Evolutionary conservation across 768 basidiomycete species (phyloP).

Genomic region (Boletus reticulatus): DNA sequence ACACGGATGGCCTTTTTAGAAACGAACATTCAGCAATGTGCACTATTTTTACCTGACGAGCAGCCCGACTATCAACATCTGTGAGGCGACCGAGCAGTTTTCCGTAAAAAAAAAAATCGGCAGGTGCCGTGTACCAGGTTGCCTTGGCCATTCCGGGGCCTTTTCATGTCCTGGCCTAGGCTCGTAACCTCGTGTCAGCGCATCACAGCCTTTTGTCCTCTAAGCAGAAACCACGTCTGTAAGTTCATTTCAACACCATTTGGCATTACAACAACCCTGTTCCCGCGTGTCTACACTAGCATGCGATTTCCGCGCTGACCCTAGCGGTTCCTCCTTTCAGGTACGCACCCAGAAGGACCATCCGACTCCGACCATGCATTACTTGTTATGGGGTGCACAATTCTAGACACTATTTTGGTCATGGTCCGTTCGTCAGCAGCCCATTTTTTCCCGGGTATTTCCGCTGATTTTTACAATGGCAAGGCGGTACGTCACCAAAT

Average conservation of each 20-base stretch:
- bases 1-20: not conserved
- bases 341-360: not conserved
- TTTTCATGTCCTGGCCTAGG: conserved; percentile 1
- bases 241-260: conserved; percentile 14
- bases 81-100: too few relatives aligned
- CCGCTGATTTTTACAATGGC: conserved; percentile 12
- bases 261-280: conserved; percentile 20
- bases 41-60: not conserved
- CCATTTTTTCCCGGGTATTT: conserved; percentile 2
- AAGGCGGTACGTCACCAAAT: conserved; percentile 17
- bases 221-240: conserved; percentile 11
- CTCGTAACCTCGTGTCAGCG: conserved; percentile 19
- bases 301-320: conserved; percentile 17
- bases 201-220: conserved; percentile 17
- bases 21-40: conserved; percentile 8
- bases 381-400: not conserved
- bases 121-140: not conserved
- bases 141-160: not conserved
- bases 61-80: too few relatives aligned
- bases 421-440: not conserved
- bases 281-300: conserved; percentile 19
- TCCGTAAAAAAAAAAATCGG: not conserved
- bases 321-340: conserved; percentile 2
- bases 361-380: too few relatives aligned
- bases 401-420: not conserved